A percentile compares a stretch with the other conserved stretches of the same genome.
phyloP scores from a whole-genome alignment of 2,329 filamentous ascomycete species.

The Pyrenophora graminea region DNA sequence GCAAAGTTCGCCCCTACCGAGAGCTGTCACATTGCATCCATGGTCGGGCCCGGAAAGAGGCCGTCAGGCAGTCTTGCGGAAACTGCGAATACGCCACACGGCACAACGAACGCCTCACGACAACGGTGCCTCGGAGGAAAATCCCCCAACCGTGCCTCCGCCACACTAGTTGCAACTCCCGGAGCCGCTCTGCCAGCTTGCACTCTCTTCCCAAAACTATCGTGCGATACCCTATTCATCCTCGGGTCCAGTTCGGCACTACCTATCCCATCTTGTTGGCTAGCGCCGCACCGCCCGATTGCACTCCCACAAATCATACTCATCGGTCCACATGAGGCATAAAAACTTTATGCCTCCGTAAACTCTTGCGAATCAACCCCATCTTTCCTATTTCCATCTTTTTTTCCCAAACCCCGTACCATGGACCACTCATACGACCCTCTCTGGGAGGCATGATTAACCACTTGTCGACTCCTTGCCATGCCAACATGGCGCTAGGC shows the following conservation, averaged over 20 bases:
- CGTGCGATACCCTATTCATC: slow-evolving; percentile 5
- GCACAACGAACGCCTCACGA: slow-evolving; percentile 26
- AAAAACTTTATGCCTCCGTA: neutral
- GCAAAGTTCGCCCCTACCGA: slow-evolving; percentile 17
- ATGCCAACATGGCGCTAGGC: slow-evolving; percentile 11
- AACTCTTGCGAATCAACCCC: neutral
- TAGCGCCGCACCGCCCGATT: slow-evolving; percentile 12
- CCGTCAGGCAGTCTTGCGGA: slow-evolving; percentile 26
- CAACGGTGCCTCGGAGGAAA: slow-evolving; percentile 12
- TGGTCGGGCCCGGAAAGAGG: slow-evolving; percentile 16
- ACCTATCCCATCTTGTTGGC: slow-evolving; percentile 6
- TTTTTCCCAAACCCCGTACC: neutral
- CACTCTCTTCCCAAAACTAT: slow-evolving; percentile 1
- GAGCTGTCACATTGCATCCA: slow-evolving; percentile 26
- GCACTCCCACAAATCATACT: slow-evolving; percentile 4
- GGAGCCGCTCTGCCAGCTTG: slow-evolving; percentile 7
- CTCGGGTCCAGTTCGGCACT: slow-evolving; percentile 1
- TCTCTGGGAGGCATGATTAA: neutral
- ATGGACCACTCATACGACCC: slow-evolving; percentile 8
- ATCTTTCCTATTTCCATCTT: slow-evolving; percentile 3
- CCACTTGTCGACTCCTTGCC: slow-evolving; percentile 6
- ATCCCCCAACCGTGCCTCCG: slow-evolving; percentile 22
- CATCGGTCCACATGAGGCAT: slow-evolving; percentile 8
- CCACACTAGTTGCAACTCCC: slow-evolving; percentile 13
- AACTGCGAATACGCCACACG: slow-evolving; percentile 25